These are phyloP conservation scores for Podospora pseudopauciseta DNA, from an alignment of 495 filamentous ascomycete genomes.

Conservation along the genomic window DNA sequence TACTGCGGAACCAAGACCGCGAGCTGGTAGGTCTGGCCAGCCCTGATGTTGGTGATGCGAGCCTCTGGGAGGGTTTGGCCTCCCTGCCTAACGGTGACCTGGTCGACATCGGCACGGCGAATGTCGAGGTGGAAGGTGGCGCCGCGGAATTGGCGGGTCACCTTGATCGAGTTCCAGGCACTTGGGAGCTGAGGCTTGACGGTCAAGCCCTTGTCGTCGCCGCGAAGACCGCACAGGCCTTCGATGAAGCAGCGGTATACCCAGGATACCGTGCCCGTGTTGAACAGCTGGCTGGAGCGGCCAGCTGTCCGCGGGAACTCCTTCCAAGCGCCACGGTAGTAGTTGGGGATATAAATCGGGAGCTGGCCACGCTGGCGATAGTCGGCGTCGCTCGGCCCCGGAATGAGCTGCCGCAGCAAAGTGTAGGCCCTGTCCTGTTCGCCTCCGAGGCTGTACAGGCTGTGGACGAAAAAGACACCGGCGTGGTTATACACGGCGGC, in stretches of 20 bases:
- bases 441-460: constrained; percentile 46
- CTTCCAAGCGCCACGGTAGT: constrained; percentile 52
- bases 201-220: constrained; percentile 43
- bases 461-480: constrained; percentile 50
- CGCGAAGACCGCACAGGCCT: constrained; percentile 50
- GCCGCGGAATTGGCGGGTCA: constrained; percentile 47
- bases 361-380: constrained; percentile 53
- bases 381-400: constrained; percentile 49
- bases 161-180: constrained; percentile 47
- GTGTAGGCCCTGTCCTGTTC: constrained; percentile 50
- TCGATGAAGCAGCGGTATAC: constrained; percentile 53
- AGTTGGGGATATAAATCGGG: constrained; percentile 55
- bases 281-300: constrained; percentile 53
- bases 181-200: constrained; percentile 50
- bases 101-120: constrained; percentile 39
- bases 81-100: constrained; percentile 38
- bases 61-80: constrained; percentile 36
- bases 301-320: constrained; percentile 51
- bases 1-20: constrained; percentile 37
- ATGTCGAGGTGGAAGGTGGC: constrained; percentile 50
- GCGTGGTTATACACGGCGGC: constrained; percentile 57
- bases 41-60: constrained; percentile 37
- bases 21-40: constrained; percentile 41
- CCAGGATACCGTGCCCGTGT: constrained; percentile 56
- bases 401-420: constrained; percentile 49